Evolutionary conservation across 2,329 filamentous ascomycete genomes (phyloP).

Genomic region (Colletotrichum somersetense): DNA sequence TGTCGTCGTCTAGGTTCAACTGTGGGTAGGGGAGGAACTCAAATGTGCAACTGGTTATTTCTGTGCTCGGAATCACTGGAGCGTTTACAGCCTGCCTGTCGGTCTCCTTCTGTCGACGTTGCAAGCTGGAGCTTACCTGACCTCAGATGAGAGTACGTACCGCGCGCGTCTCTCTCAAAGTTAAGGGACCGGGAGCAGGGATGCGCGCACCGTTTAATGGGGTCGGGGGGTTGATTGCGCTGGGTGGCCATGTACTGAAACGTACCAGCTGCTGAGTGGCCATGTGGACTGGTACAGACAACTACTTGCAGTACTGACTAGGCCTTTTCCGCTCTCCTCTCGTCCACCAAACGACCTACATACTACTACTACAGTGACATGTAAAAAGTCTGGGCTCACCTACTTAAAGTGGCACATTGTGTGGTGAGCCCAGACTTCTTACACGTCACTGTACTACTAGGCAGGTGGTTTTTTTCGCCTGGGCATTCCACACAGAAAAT

Average conservation of each 20-base stretch:
- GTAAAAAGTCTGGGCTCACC: too few relatives aligned
- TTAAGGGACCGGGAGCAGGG: conserved; percentile 35
- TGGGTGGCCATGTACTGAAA: neutral
- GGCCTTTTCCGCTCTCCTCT: conserved; percentile 4
- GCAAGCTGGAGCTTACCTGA: conserved; percentile 35
- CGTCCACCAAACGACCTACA: neutral
- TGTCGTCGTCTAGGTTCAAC: conserved; percentile 7
- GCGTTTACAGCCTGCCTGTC: conserved; percentile 11
- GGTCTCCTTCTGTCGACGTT: conserved; percentile 35
- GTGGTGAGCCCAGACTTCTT: too few relatives aligned
- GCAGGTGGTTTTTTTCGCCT: neutral
- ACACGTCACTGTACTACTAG: too few relatives aligned
- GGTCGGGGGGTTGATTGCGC: conserved; percentile 16
- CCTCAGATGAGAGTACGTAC: conserved; percentile 30
- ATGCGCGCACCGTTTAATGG: conserved; percentile 12
- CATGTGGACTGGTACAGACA: neutral
- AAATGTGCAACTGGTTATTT: neutral
- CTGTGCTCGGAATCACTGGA: neutral
- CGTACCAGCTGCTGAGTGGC: neutral
- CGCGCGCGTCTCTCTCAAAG: neutral
- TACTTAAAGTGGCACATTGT: too few relatives aligned
- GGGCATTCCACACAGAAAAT: conserved; percentile 18
- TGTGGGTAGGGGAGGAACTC: neutral
- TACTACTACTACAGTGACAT: too few relatives aligned
- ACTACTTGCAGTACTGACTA: conserved; percentile 22